Conservation (phyloP, 495 filamentous ascomycete species). For the Penicillium paxilli region DNA sequence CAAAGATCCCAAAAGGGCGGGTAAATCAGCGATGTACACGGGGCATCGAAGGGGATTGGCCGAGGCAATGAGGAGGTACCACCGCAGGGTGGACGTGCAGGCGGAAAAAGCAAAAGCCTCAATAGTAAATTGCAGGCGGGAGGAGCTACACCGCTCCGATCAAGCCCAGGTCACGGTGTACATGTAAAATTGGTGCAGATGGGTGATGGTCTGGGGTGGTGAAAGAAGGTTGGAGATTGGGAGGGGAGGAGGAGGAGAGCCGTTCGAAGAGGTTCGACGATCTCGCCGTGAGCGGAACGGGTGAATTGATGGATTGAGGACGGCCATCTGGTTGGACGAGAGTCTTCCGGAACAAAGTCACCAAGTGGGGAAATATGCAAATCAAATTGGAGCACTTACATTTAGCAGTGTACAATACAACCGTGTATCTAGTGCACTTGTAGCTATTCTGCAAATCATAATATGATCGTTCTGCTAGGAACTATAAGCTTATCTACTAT, state of each 20-base stretch:
- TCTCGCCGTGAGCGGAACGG: slow-evolving; percentile 8
- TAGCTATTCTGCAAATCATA: no score
- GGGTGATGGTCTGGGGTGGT: not conserved
- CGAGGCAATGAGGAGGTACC: slow-evolving; percentile 26
- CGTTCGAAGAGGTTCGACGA: no score
- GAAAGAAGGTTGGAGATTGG: slow-evolving; percentile 1
- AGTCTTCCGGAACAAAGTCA: not conserved
- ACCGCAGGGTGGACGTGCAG: slow-evolving; percentile 30
- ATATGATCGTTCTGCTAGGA: no score
- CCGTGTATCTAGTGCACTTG: no score
- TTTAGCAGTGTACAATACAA: no score
- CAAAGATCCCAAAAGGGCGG: slow-evolving; percentile 19
- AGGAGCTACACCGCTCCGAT: slow-evolving; percentile 22
- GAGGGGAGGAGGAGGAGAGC: not conserved
- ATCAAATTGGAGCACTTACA: no score
- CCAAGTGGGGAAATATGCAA: not conserved
- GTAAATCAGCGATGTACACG: slow-evolving; percentile 23
- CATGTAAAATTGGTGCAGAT: not conserved
- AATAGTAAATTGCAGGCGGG: slow-evolving; percentile 13
- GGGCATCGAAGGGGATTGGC: slow-evolving; percentile 33
- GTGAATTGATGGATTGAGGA: slow-evolving; percentile 19
- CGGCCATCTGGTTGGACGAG: slow-evolving; percentile 1
- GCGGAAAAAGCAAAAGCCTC: slow-evolving; percentile 27
- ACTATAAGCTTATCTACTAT: no score
- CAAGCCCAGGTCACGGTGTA: slow-evolving; percentile 9